Percentiles rank a stretch among this genome's conserved stretches.
These are phyloP conservation scores for Allomyces arbusculus DNA, from an alignment of 192 early-diverging fungal genomes.

Conservation along the genomic window DNA sequence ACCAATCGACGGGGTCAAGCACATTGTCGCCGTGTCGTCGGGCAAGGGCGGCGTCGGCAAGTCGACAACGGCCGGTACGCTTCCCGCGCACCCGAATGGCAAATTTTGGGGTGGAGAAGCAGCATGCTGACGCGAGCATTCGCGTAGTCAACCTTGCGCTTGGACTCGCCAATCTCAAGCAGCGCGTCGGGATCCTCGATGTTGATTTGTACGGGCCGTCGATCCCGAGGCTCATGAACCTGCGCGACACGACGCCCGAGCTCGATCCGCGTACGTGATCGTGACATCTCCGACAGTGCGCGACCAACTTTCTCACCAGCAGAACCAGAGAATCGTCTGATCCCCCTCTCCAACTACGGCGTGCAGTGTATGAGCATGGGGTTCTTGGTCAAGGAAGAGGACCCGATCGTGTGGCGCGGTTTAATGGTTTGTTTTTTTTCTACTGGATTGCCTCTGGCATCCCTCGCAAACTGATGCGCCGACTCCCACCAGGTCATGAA, in stretches of 20 bases:
- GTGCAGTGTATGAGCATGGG: slow-evolving; percentile 83
- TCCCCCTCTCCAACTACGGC: slow-evolving; percentile 66
- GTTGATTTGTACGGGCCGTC: slow-evolving; percentile 89
- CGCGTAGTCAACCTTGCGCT: slow-evolving; percentile 45
- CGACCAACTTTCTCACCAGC: slow-evolving; percentile 1
- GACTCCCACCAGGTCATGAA: slow-evolving; percentile 46
- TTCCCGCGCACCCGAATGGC: too few species aligned
- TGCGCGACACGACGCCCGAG: slow-evolving; percentile 30
- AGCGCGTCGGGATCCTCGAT: slow-evolving; percentile 55
- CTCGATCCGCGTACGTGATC: background rate
- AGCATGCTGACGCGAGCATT: background rate
- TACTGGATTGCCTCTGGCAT: background rate
- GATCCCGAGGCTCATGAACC: slow-evolving; percentile 64
- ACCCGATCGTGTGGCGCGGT: slow-evolving; percentile 72
- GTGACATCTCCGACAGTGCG: background rate
- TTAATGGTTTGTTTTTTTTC: slow-evolving; percentile 47
- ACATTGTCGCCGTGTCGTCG: slow-evolving; percentile 61
- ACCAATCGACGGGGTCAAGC: slow-evolving; percentile 47
- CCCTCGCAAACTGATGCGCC: background rate
- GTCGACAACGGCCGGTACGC: slow-evolving; percentile 55
- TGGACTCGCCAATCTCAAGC: slow-evolving; percentile 27
- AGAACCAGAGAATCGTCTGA: slow-evolving; percentile 23
- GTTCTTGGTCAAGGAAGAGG: slow-evolving; percentile 52
- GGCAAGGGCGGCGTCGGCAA: slow-evolving; percentile 88
- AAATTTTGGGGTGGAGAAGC: too few species aligned